Evolutionary conservation across 192 early-diverging fungal genomes (phyloP).

Genomic region (Jimgerdemannia lactiflua): DNA sequence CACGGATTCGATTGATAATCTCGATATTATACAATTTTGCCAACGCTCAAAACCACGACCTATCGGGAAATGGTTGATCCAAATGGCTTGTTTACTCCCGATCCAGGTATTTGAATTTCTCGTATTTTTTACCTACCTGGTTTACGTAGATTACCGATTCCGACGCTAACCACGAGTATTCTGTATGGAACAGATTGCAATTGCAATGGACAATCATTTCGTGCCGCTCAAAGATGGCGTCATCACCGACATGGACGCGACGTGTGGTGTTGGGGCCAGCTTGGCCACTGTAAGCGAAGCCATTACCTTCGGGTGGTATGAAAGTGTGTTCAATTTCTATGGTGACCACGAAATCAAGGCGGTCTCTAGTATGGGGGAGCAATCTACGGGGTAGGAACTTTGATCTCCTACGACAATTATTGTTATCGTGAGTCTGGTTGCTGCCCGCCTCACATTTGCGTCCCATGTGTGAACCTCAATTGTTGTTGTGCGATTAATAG

Average conservation of each 20-base stretch:
- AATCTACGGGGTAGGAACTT: slow-evolving; percentile 11
- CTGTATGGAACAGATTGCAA: slow-evolving; percentile 11
- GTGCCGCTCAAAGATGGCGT: slow-evolving; percentile 10
- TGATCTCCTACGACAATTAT: too few relatives aligned
- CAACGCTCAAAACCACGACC: background rate
- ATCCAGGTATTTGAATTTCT: background rate
- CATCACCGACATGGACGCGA: background rate
- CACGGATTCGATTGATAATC: background rate
- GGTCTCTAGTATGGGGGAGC: slow-evolving; percentile 21
- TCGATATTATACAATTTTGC: background rate
- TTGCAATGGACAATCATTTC: slow-evolving; percentile 18
- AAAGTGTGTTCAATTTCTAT: slow-evolving; percentile 13
- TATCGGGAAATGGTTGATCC: background rate
- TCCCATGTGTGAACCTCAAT: too few relatives aligned
- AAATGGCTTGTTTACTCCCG: background rate
- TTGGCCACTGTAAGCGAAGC: background rate
- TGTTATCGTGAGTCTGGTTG: too few relatives aligned
- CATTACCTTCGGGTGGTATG: background rate
- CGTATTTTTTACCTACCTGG: background rate
- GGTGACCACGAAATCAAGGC: slow-evolving; percentile 14
- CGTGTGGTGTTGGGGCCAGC: background rate
- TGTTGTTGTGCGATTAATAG: background rate
- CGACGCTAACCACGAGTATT: background rate
- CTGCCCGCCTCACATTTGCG: too few relatives aligned
- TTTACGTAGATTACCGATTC: background rate